These are phyloP conservation scores for Sclerotinia minor DNA, from an alignment of 2,329 filamentous ascomycete genomes.

Conservation along the genomic window DNA sequence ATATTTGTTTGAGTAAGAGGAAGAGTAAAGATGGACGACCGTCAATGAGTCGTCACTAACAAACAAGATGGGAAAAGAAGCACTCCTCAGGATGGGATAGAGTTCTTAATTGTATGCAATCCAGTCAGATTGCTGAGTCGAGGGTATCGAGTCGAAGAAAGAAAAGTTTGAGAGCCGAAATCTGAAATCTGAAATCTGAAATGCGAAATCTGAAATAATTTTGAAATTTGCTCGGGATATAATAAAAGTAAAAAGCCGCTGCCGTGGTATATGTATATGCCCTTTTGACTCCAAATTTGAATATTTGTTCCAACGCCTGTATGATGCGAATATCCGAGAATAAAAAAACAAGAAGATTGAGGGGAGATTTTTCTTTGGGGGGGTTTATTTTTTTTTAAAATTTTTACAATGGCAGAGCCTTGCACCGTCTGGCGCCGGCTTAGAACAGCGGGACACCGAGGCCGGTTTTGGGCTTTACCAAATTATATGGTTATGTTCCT, in stretches of 20 bases:
- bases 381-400: neutral
- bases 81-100: conserved; percentile 35
- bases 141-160: conserved; percentile 40
- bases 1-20: conserved; percentile 6
- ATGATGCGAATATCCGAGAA: conserved; percentile 34
- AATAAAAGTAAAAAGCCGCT: conserved; percentile 30
- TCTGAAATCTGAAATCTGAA: neutral
- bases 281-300: conserved; percentile 32
- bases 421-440: conserved; percentile 43
- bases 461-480: conserved; percentile 39
- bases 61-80: conserved; percentile 30
- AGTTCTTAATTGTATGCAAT: conserved; percentile 38
- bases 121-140: conserved; percentile 41
- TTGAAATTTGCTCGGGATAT: conserved; percentile 17
- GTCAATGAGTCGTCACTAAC: conserved; percentile 27
- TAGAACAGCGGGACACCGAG: conserved; percentile 40
- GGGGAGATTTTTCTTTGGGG: conserved; percentile 25
- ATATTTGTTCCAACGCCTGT: conserved; percentile 35
- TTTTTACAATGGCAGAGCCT: conserved; percentile 37
- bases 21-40: conserved; percentile 32
- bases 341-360: conserved; percentile 29
- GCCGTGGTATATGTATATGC: conserved; percentile 39
- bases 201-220: conserved; percentile 1
- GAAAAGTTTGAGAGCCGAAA: conserved; percentile 24
- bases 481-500: conserved; percentile 35